phyloP scores from a whole-genome alignment of 371 early-diverging fungal genomes.

The Mortierella sp. region DNA sequence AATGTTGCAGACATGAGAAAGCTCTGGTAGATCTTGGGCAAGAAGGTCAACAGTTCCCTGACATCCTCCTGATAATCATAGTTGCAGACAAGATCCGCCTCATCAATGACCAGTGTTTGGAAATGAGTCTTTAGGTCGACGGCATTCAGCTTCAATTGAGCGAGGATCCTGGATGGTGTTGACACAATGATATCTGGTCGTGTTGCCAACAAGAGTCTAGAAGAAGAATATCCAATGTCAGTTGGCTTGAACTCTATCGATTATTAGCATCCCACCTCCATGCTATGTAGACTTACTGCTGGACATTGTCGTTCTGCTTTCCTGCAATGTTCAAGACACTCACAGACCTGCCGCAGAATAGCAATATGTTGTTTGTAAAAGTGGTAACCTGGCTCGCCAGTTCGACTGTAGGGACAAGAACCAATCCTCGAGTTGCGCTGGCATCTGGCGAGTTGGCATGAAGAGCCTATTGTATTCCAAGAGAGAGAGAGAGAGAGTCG shows the following conservation, averaged over 20 bases:
- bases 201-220: conserved; percentile 83
- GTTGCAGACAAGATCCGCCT: conserved; percentile 93
- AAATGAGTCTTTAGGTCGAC: conserved; percentile 71
- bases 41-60: conserved; percentile 69
- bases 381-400: conserved; percentile 92
- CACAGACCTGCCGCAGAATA: conserved; percentile 77
- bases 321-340: conserved; percentile 79
- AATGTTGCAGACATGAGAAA: conserved; percentile 93
- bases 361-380: conserved; percentile 75
- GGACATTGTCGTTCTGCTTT: conserved; percentile 68
- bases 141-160: conserved; percentile 73
- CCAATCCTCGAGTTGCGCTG: conserved; percentile 59
- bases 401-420: conserved; percentile 97
- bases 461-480: conserved; percentile 20
- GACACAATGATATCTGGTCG: conserved; percentile 86
- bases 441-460: conserved; percentile 43
- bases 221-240: not conserved
- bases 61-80: conserved; percentile 94
- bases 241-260: not conserved
- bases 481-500: not conserved
- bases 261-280: too few relatives aligned
- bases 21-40: conserved; percentile 89
- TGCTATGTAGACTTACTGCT: conserved; percentile 59
- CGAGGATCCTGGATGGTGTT: conserved; percentile 83
- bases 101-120: conserved; percentile 92